Evolutionary conservation across 2,329 filamentous ascomycete genomes (phyloP), one percentile per base, ranked within the genome.

Genomic region (Grosmannia clavigera): DNA sequence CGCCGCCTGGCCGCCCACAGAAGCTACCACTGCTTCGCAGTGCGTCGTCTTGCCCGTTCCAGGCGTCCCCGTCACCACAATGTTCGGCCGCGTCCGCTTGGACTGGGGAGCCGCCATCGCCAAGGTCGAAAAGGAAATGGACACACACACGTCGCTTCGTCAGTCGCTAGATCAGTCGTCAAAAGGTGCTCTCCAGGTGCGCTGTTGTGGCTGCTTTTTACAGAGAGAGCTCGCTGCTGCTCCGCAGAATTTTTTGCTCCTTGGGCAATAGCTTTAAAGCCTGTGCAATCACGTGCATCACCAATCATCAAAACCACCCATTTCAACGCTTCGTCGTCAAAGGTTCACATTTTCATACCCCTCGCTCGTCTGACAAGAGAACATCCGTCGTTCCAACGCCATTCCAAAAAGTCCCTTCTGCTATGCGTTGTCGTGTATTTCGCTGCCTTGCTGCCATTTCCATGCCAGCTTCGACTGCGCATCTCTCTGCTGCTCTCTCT

Each of bases 31-130:
- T 67, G 84, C 80, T 72, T 95, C 89, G 70, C 88, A 90, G 72
- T 96, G 92, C 9, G 89, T 95, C 22, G 92, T 96, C 77, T 99
- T 99, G 69, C 94, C 94, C 33, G 95, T 90, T 60, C 94, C 94
- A 0, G 94, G 94, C 25, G 94, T 99, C 65, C 94, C 94, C 50
- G 94, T 97, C 65, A 99, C 81, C 66, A 99, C 87, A 68, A 99
- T 90, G 73, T 97, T 99, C 35, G 94, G 94, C 64, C 75, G 74
- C 35, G 70, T 75, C 66, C 83, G 63, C 50, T 53, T 22, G 11
- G n/a, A 27, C 50, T 25, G 12, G 3, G 50, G 5, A 14, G 50
- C 14, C 12, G 12, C 14, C 50, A 52, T 52, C 5, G 25, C 27
- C 50, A 19, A 5, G 43, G 19, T 16, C 16, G 43, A n/a, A n/a